Percentiles rank a stretch among this genome's conserved stretches.
These are phyloP conservation scores for Malus sieversii DNA, from an alignment of 306 rosid genomes.

Conservation along the genomic window DNA sequence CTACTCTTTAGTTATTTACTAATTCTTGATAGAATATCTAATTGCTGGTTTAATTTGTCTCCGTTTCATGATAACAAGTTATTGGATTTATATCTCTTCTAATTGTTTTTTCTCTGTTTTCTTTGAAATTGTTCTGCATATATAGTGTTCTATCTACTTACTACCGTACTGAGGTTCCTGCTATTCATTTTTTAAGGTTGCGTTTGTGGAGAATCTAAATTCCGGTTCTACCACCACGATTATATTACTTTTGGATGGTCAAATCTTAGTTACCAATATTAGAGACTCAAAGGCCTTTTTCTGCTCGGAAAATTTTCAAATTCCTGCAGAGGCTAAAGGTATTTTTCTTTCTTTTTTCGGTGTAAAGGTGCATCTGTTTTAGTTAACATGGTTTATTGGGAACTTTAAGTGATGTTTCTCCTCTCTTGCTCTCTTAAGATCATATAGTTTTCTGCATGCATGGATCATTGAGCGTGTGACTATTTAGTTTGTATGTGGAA, in stretches of 20 bases:
- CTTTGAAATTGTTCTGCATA: slow-evolving; percentile 2
- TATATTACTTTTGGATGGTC: slow-evolving; percentile 69
- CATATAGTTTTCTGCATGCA: too few relatives aligned
- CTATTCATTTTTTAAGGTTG: slow-evolving; percentile 62
- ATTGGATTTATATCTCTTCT: too few relatives aligned
- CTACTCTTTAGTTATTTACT: too few relatives aligned
- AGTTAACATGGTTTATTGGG: neutral
- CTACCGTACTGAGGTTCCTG: slow-evolving; percentile 27
- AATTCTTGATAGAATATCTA: too few relatives aligned
- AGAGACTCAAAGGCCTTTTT: slow-evolving; percentile 91
- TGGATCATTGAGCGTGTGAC: too few relatives aligned
- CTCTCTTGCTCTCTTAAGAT: neutral
- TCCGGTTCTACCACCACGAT: slow-evolving; percentile 86
- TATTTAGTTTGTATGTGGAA: too few relatives aligned
- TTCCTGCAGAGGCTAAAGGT: slow-evolving; percentile 85
- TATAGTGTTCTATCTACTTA: neutral
- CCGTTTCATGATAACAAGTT: too few relatives aligned
- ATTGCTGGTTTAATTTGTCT: too few relatives aligned
- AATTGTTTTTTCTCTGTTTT: too few relatives aligned
- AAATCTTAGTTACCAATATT: slow-evolving; percentile 80
- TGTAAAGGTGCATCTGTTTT: neutral
- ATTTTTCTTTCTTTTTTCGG: neutral
- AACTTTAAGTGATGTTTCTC: neutral
- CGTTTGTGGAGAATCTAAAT: slow-evolving; percentile 43
- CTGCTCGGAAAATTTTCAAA: slow-evolving; percentile 70